Percentiles rank a stretch among this genome's conserved stretches.
Conservation (phyloP, 441 rosid species). For the Theobroma grandiflorum region DNA sequence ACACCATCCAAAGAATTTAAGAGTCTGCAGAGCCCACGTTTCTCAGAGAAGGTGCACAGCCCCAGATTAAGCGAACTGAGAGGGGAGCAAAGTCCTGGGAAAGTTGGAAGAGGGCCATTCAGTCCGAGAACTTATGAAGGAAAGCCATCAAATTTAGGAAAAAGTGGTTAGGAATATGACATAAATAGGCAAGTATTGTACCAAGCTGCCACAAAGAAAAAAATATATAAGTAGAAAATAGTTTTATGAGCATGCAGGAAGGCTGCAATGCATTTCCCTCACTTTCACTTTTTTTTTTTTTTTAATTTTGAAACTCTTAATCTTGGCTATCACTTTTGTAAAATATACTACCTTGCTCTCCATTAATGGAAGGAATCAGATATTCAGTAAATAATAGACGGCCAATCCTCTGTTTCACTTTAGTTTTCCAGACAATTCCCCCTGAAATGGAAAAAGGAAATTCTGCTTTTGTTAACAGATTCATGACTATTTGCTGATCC, state of each 20-base stretch:
- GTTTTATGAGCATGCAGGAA: not conserved
- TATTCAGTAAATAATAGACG: not conserved
- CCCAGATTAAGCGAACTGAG: slow-evolving; percentile 64
- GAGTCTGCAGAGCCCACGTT: slow-evolving; percentile 61
- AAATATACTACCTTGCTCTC: not conserved
- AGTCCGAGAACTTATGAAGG: slow-evolving; percentile 65
- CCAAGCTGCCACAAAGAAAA: slow-evolving; percentile 13
- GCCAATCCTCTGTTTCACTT: not conserved
- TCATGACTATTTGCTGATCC: not conserved
- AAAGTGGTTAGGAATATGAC: slow-evolving; percentile 48
- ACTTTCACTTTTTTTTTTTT: not conserved
- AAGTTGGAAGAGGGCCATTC: slow-evolving; percentile 59
- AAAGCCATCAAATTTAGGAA: slow-evolving; percentile 70
- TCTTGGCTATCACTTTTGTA: slow-evolving; percentile 12
- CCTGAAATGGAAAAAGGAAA: not conserved
- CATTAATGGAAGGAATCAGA: not conserved
- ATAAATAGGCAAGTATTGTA: not conserved
- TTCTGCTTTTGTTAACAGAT: not conserved
- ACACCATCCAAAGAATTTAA: slow-evolving; percentile 59
- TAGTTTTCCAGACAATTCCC: not conserved
- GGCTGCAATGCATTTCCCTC: slow-evolving; percentile 18
- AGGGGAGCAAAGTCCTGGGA: slow-evolving; percentile 61
- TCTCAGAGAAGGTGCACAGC: slow-evolving; percentile 59
- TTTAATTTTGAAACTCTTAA: not conserved
- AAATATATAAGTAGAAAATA: not conserved